Evolutionary conservation across 2,329 filamentous ascomycete genomes (phyloP).

Genomic region (Alternaria sp.): DNA sequence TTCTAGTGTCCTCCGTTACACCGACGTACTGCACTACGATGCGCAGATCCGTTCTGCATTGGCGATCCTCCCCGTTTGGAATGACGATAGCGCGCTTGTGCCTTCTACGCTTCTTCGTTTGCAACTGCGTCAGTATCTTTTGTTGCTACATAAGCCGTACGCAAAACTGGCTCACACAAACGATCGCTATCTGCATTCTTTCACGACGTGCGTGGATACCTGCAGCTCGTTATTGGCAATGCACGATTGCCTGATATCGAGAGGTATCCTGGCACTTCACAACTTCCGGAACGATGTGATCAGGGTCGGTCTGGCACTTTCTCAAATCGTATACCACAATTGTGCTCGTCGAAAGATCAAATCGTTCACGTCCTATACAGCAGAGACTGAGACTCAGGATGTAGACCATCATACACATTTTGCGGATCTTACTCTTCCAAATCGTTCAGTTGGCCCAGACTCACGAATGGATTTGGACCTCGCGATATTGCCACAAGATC

Average conservation of each 20-base stretch:
- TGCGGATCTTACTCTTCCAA: conserved; percentile 4
- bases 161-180: conserved; percentile 37
- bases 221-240: conserved; percentile 36
- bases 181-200: conserved; percentile 42
- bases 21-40: conserved; percentile 46
- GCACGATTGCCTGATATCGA: conserved; percentile 32
- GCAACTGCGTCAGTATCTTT: conserved; percentile 46
- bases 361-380: conserved; percentile 5
- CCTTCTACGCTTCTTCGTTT: conserved; percentile 39
- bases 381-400: conserved; percentile 13
- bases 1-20: conserved; percentile 37
- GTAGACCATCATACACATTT: conserved; percentile 10
- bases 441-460: conserved; percentile 10
- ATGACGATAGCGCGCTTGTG: conserved; percentile 22
- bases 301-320: conserved; percentile 37
- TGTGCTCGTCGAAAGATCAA: conserved; percentile 22
- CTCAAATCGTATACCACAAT: conserved; percentile 38
- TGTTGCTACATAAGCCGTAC: conserved; percentile 47
- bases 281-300: conserved; percentile 44
- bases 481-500: conserved; percentile 30
- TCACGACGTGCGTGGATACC: conserved; percentile 40
- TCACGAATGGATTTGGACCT: conserved; percentile 16
- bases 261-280: conserved; percentile 32
- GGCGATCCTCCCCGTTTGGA: conserved; percentile 36
- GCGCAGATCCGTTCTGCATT: conserved; percentile 37